phyloP scores from a whole-genome alignment of 1,284 basidiomycete genomes.

The Ceratobasidium sp. region DNA sequence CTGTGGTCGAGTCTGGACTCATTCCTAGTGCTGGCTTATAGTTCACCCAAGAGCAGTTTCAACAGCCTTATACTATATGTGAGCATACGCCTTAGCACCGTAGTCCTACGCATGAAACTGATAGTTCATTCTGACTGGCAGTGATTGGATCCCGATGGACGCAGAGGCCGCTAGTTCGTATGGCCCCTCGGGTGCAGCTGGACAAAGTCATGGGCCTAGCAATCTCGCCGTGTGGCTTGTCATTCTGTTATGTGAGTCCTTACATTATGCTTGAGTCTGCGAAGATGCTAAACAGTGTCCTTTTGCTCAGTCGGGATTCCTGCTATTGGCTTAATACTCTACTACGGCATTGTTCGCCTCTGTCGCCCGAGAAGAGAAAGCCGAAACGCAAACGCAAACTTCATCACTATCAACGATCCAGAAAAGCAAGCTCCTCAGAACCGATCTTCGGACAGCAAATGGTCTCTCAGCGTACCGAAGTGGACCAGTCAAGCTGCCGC shows the following conservation, averaged over 20 bases:
- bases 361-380: neutral
- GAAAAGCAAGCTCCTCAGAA: conserved; percentile 8
- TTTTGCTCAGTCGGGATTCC: conserved; percentile 15
- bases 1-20: conserved; percentile 36
- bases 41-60: conserved; percentile 25
- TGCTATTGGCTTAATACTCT: neutral
- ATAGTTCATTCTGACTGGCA: neutral
- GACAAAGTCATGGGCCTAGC: conserved; percentile 15
- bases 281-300: conserved; percentile 1
- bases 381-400: neutral
- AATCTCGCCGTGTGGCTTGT: neutral
- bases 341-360: neutral
- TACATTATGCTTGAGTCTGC: neutral
- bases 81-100: neutral
- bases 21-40: conserved; percentile 21
- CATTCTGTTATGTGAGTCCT: conserved; percentile 20
- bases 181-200: neutral
- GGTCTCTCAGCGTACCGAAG: conserved; percentile 27
- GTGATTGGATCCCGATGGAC: conserved; percentile 18
- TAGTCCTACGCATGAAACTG: neutral
- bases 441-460: conserved; percentile 36
- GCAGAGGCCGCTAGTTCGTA: neutral
- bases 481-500: neutral
- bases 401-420: neutral
- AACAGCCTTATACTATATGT: neutral